Evolutionary conservation across 83 land plant genomes (phyloP).

Genomic region (Larix sibirica): DNA sequence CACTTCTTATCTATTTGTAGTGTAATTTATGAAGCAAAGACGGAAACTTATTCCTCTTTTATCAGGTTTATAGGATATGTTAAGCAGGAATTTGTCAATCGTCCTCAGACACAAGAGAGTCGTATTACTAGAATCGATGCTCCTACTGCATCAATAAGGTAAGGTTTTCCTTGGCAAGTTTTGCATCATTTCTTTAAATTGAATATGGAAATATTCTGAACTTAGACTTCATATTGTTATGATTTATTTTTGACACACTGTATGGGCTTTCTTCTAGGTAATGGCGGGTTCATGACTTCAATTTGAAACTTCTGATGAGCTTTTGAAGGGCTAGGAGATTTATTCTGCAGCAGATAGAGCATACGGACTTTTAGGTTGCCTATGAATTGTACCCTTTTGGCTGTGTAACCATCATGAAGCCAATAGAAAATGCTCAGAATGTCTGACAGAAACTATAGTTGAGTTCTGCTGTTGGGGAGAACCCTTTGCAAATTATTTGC

Average conservation of each 20-base stretch:
- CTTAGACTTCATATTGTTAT: neutral
- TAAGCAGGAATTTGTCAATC: constrained; percentile 14
- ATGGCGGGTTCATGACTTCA: neutral
- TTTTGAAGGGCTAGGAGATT: neutral
- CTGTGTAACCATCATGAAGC: neutral
- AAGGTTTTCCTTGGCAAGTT: neutral
- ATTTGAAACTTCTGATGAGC: neutral
- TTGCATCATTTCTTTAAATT: neutral
- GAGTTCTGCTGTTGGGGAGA: constrained; percentile 2
- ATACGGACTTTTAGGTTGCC: neutral
- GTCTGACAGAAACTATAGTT: neutral
- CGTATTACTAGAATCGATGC: constrained; percentile 17
- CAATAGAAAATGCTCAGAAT: constrained; percentile 6
- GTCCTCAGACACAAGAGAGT: constrained; percentile 17
- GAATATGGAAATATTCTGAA: neutral
- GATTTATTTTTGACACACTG: neutral
- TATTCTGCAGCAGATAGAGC: constrained; percentile 2
- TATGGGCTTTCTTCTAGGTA: neutral
- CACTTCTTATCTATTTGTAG: neutral
- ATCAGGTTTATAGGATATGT: constrained; percentile 7
- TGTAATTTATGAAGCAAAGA: neutral
- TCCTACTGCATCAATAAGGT: constrained; percentile 7
- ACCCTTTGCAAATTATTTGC: neutral
- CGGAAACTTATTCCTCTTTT: neutral
- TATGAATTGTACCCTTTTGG: constrained; percentile 2